phyloP scores from a whole-genome alignment of 176 grass and related monocot species.

The Oryza coarctata region DNA sequence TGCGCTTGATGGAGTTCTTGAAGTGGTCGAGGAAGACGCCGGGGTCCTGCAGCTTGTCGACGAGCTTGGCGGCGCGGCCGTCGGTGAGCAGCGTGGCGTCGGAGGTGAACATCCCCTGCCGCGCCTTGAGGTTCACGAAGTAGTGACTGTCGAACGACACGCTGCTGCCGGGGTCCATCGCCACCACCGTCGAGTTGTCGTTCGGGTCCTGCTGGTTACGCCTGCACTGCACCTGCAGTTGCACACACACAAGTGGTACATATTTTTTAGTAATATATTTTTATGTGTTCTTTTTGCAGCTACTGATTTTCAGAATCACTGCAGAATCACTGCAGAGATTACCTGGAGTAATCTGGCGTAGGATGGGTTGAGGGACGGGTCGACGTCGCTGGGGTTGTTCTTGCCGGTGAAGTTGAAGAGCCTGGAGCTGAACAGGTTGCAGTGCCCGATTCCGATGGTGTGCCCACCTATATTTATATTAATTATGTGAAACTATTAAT shows the following conservation, averaged over 20 bases:
- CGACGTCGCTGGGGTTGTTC: slow-evolving; percentile 40
- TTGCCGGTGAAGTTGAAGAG: slow-evolving; percentile 44
- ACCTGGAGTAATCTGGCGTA: slow-evolving; percentile 41
- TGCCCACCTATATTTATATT: slow-evolving; percentile 25
- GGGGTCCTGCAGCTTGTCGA: slow-evolving; percentile 28
- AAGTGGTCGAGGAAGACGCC: slow-evolving; percentile 41
- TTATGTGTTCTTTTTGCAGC: background rate
- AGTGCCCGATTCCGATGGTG: slow-evolving; percentile 53
- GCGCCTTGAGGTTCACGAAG: slow-evolving; percentile 36
- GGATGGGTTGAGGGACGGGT: slow-evolving; percentile 46
- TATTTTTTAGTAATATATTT: background rate
- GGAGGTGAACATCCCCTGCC: slow-evolving; percentile 49
- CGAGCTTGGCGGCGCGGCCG: slow-evolving; percentile 14
- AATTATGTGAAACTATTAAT: background rate
- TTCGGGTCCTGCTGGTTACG: slow-evolving; percentile 35
- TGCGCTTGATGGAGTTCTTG: slow-evolving; percentile 48
- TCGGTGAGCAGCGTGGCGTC: slow-evolving; percentile 47
- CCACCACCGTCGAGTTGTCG: slow-evolving; percentile 44
- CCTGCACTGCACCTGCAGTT: slow-evolving; percentile 6
- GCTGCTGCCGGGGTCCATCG: slow-evolving; percentile 47
- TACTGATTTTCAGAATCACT: too few species aligned
- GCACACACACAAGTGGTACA: background rate
- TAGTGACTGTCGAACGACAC: slow-evolving; percentile 45
- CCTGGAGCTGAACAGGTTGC: slow-evolving; percentile 52
- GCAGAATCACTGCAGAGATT: background rate